phyloP scores from a whole-genome alignment of 2,329 filamentous ascomycete genomes.

The Penicillium fuscoglaucum region DNA sequence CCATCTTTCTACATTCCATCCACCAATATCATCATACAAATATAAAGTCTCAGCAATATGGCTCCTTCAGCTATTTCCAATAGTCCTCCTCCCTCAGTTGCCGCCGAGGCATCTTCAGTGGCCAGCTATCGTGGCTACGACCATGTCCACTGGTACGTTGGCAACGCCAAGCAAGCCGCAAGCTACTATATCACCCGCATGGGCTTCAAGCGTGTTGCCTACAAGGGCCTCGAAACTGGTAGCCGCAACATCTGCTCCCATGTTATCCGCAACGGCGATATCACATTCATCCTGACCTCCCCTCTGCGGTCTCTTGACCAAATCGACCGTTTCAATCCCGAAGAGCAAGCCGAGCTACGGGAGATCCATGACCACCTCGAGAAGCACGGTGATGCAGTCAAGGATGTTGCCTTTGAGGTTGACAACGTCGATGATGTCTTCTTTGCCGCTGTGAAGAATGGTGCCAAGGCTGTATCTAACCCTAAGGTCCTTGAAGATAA shows the following conservation, averaged over 20 bases:
- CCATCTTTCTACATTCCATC: not conserved
- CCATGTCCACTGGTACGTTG: conserved; percentile 93
- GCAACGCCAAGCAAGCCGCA: conserved; percentile 93
- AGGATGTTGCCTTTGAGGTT: conserved; percentile 93
- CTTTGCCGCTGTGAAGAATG: conserved; percentile 62
- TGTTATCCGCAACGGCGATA: conserved; percentile 54
- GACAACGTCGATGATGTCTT: conserved; percentile 84
- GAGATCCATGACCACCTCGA: conserved; percentile 83
- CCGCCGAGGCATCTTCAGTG: conserved; percentile 24
- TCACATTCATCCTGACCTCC: conserved; percentile 47
- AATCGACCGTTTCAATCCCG: conserved; percentile 53
- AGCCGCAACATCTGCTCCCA: conserved; percentile 79
- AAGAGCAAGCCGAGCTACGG: conserved; percentile 65
- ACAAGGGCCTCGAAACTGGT: conserved; percentile 84
- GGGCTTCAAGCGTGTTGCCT: conserved; percentile 80
- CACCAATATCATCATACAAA: not conserved
- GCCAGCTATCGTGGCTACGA: conserved; percentile 74
- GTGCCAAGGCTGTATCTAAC: conserved; percentile 41
- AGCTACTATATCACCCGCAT: conserved; percentile 85
- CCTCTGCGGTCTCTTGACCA: conserved; percentile 63
- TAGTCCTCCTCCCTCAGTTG: conserved; percentile 24
- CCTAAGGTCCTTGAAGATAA: conserved; percentile 62
- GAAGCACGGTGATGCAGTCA: conserved; percentile 88
- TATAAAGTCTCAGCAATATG: conserved; percentile 24
- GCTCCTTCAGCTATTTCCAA: conserved; percentile 34